phyloP scores from a whole-genome alignment of 176 grass and related monocot species.

The Hordeum marinum region DNA sequence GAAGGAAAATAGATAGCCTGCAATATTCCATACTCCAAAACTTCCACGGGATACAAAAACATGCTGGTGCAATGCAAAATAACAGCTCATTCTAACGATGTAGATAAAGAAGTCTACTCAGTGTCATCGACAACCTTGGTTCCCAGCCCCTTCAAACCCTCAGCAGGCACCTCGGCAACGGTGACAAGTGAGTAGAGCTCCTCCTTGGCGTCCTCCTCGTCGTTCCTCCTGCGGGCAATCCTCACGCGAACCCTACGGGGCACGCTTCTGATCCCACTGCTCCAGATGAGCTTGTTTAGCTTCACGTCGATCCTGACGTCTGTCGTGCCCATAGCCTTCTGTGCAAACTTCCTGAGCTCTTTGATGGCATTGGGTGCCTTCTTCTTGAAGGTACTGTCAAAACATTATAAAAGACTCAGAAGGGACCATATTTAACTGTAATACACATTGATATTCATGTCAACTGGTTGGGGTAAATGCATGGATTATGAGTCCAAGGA shows the following conservation, averaged over 20 bases:
- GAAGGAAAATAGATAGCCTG: not conserved
- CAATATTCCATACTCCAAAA: slow-evolving; percentile 25
- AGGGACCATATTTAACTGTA: not conserved
- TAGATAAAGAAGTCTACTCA: slow-evolving; percentile 25
- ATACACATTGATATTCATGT: not conserved
- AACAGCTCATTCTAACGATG: not conserved
- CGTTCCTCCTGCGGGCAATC: slow-evolving; percentile 78
- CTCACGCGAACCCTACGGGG: slow-evolving; percentile 68
- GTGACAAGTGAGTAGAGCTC: slow-evolving; percentile 80
- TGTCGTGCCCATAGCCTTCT: slow-evolving; percentile 80
- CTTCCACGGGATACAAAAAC: slow-evolving; percentile 1
- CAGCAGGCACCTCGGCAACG: slow-evolving; percentile 57
- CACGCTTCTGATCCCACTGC: slow-evolving; percentile 83
- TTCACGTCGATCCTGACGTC: slow-evolving; percentile 77
- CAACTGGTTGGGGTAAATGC: not conserved
- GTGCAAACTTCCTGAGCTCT: slow-evolving; percentile 73
- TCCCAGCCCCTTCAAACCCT: slow-evolving; percentile 83
- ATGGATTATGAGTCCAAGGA: too few species aligned
- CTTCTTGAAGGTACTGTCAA: slow-evolving; percentile 90
- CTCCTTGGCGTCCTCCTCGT: slow-evolving; percentile 82
- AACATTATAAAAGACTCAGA: slow-evolving; percentile 20
- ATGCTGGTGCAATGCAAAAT: slow-evolving; percentile 20
- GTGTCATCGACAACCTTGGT: slow-evolving; percentile 68
- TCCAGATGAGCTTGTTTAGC: slow-evolving; percentile 95
- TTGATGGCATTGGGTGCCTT: slow-evolving; percentile 86